Percentiles rank a stretch among this genome's conserved stretches.
Conservation (phyloP, 2,329 filamentous ascomycete species). For the Colletotrichum eleusines region DNA sequence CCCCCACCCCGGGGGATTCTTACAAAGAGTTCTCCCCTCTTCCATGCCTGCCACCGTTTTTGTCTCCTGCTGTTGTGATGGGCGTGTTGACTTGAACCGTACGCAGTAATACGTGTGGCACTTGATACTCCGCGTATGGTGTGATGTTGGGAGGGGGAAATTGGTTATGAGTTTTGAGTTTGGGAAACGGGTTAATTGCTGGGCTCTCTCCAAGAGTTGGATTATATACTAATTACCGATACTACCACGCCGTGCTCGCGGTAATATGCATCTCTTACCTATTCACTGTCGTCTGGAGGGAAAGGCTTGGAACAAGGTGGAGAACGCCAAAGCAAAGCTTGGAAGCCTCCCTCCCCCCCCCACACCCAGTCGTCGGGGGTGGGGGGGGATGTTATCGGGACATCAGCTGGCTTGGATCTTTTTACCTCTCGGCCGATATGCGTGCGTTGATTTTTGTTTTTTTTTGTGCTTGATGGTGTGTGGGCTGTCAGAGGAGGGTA, state of each 20-base stretch:
- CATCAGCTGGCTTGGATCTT: not conserved
- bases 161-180: not conserved
- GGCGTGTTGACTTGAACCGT: too few relatives aligned
- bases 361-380: not conserved
- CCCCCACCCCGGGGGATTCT: too few relatives aligned
- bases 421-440: not conserved
- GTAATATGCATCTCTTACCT: not conserved
- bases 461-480: too few relatives aligned
- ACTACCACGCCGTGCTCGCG: not conserved
- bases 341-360: not conserved
- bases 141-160: not conserved
- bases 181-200: not conserved
- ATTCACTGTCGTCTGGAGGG: not conserved
- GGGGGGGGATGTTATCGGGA: not conserved
- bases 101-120: too few relatives aligned
- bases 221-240: too few relatives aligned
- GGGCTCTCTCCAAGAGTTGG: not conserved
- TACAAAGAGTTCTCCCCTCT: too few relatives aligned
- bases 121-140: not conserved
- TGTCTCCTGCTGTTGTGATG: too few relatives aligned
- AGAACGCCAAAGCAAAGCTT: not conserved
- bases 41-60: too few relatives aligned
- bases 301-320: not conserved
- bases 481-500: not conserved
- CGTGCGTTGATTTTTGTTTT: not conserved